Conservation (phyloP, 2,329 filamentous ascomycete species). For the Raffaelea ambrosiae region DNA sequence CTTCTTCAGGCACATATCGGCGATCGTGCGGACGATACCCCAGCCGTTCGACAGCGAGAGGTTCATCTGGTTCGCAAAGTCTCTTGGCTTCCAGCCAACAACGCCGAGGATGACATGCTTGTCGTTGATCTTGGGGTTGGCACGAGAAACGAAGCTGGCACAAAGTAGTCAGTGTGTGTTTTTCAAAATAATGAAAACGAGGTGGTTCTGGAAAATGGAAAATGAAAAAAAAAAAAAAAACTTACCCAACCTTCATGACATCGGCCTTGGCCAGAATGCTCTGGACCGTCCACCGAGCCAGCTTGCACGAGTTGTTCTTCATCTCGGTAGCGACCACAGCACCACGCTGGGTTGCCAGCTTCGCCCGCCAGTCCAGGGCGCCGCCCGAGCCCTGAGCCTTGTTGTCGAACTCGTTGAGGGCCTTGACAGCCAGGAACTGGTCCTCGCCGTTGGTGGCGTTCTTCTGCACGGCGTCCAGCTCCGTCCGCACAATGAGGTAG, state of each 20-base stretch:
- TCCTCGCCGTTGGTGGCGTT: slow-evolving; percentile 88
- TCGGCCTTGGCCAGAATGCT: slow-evolving; percentile 96
- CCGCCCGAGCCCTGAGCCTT: slow-evolving; percentile 94
- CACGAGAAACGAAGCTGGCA: slow-evolving; percentile 84
- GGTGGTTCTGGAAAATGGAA: neutral
- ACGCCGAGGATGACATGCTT: slow-evolving; percentile 94
- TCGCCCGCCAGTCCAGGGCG: slow-evolving; percentile 92
- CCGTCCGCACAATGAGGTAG: slow-evolving; percentile 86
- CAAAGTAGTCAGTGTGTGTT: slow-evolving; percentile 9
- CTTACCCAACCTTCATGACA: slow-evolving; percentile 93
- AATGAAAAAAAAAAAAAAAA: slow-evolving; percentile 15
- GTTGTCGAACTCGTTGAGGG: slow-evolving; percentile 97
- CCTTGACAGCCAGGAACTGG: slow-evolving; percentile 86
- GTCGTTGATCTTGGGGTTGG: slow-evolving; percentile 85
- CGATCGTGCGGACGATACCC: slow-evolving; percentile 97
- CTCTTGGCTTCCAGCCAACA: slow-evolving; percentile 93
- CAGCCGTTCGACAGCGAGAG: slow-evolving; percentile 93
- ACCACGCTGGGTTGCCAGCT: slow-evolving; percentile 89
- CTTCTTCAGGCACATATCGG: slow-evolving; percentile 80
- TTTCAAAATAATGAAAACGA: slow-evolving; percentile 1
- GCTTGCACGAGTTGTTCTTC: slow-evolving; percentile 99
- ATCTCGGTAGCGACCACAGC: slow-evolving; percentile 98
- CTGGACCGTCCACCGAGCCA: slow-evolving; percentile 95
- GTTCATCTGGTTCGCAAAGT: slow-evolving; percentile 98
- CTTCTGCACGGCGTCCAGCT: slow-evolving; percentile 91